phyloP scores from a whole-genome alignment of 345 rosid genomes.

The Chamaenerion angustifolium region DNA sequence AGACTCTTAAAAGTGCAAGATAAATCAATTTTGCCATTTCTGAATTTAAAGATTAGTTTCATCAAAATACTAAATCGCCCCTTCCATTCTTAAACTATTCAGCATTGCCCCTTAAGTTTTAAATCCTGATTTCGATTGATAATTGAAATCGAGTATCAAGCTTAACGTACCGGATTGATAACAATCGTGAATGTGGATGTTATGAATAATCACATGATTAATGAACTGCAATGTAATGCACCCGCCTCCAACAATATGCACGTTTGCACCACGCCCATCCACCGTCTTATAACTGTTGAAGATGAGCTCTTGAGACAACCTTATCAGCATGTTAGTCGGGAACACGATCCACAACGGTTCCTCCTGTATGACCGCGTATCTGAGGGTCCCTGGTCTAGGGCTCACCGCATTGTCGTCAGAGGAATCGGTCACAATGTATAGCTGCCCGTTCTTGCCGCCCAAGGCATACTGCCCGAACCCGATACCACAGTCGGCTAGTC shows the following conservation, averaged over 20 bases:
- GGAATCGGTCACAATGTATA: conserved; percentile 78
- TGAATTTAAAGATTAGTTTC: too few relatives aligned
- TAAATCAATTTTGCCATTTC: too few relatives aligned
- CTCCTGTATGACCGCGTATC: conserved; percentile 82
- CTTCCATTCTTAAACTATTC: too few relatives aligned
- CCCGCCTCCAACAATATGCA: conserved; percentile 86
- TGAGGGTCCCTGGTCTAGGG: conserved; percentile 80
- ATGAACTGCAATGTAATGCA: conserved; percentile 89
- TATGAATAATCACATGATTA: conserved; percentile 81
- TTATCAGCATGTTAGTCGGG: conserved; percentile 72
- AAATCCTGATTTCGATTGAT: neutral
- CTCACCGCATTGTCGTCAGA: conserved; percentile 72
- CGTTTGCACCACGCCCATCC: conserved; percentile 93
- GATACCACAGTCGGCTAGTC: conserved; percentile 78
- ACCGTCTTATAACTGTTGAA: conserved; percentile 91
- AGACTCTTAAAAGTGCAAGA: too few relatives aligned
- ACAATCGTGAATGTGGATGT: conserved; percentile 82
- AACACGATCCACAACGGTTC: conserved; percentile 96
- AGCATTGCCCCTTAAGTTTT: too few relatives aligned
- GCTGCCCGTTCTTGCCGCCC: conserved; percentile 83
- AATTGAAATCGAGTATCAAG: neutral
- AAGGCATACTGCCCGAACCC: conserved; percentile 92
- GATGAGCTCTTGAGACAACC: conserved; percentile 66
- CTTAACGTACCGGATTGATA: conserved; percentile 42
- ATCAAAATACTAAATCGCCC: too few relatives aligned